Base-by-base conservation (phyloP, 2,329 filamentous ascomycete genomes). In the Ceratocystis alfenasii region DNA sequence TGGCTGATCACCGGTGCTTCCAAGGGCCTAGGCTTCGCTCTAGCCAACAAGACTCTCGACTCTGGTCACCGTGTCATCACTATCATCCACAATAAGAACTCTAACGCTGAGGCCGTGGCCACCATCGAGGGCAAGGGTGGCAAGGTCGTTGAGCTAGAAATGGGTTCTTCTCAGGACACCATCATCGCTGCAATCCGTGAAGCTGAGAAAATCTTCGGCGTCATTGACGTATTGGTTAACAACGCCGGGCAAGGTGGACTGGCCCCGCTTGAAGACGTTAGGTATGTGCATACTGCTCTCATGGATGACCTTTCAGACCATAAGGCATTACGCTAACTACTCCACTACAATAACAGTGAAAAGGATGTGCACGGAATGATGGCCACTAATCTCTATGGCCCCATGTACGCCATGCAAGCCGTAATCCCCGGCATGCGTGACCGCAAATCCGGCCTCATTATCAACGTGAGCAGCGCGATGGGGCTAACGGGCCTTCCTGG, bases 1-100 rank as follows among this genome's bases (percentile, higher is more conserved):
- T 81, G 78, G 78, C 75, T 81, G 70, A 78, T 81, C 68, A 81
- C 77, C 7, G 79, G 78, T n/a, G 75, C 75, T 2, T 78, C 76
- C 45, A 75, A 72, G 12, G 79, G 80, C 63, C 75, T 82, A 68
- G 79, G 80, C 46, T 74, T 77, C 50, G 72, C 74, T 67, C 73
- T 81, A 3, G 74, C 75, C 41, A 74, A 78, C 17, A 73, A 75
- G 28, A 76, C 74, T 44, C 76, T 80, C 63, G 70, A 71, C 0
- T 73, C 75, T 5, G 77, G 79, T 17, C 76, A 82, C 69, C 74
- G 72, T 50, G 79, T 81, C 65, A 76, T 83, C 62, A 79, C 78
- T n/a, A 76, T 77, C 8, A 75, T 77, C 6, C 78, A 79, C 30
- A 75, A 73, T 65, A 71, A 73, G 1, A 68, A 73, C 1, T 72